These are phyloP conservation scores for Stereocaulon alpinum DNA, from an alignment of 495 filamentous ascomycete species.

Conservation along the genomic window DNA sequence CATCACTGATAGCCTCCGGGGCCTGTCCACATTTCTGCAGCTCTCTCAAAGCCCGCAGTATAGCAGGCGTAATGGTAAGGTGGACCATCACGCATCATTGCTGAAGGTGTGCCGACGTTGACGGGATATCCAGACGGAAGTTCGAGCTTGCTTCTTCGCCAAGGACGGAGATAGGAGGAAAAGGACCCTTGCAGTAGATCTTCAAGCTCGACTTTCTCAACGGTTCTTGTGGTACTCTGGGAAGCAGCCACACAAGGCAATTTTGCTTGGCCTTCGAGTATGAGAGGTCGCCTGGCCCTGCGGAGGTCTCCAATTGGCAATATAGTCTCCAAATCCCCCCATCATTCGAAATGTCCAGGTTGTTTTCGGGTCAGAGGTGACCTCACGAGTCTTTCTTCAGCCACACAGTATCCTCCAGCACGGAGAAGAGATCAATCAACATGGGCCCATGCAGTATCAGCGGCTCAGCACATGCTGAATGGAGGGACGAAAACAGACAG, in stretches of 20 bases:
- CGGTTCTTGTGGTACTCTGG: neutral
- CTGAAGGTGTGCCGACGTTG: neutral
- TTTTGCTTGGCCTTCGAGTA: slow-evolving; percentile 8
- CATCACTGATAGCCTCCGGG: neutral
- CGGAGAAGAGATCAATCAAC: slow-evolving; percentile 35
- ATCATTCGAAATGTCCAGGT: slow-evolving; percentile 6
- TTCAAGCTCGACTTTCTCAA: neutral
- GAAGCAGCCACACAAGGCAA: too few species aligned
- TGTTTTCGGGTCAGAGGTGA: slow-evolving; percentile 10
- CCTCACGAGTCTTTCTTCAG: slow-evolving; percentile 4
- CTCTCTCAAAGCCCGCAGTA: slow-evolving; percentile 51
- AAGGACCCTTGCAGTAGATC: slow-evolving; percentile 1
- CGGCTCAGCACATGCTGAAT: slow-evolving; percentile 64
- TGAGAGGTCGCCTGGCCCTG: slow-evolving; percentile 14
- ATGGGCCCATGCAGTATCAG: slow-evolving; percentile 61
- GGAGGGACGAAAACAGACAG: slow-evolving; percentile 51
- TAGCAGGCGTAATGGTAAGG: slow-evolving; percentile 61
- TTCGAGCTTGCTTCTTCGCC: too few species aligned
- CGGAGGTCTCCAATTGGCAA: neutral
- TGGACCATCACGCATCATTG: slow-evolving; percentile 52
- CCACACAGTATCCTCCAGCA: slow-evolving; percentile 8
- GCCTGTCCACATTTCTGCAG: neutral
- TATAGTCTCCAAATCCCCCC: neutral
- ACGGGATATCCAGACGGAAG: too few species aligned
- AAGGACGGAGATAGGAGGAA: too few species aligned